phyloP scores from a whole-genome alignment of 2,329 filamentous ascomycete species.

The Fusarium proliferatum region DNA sequence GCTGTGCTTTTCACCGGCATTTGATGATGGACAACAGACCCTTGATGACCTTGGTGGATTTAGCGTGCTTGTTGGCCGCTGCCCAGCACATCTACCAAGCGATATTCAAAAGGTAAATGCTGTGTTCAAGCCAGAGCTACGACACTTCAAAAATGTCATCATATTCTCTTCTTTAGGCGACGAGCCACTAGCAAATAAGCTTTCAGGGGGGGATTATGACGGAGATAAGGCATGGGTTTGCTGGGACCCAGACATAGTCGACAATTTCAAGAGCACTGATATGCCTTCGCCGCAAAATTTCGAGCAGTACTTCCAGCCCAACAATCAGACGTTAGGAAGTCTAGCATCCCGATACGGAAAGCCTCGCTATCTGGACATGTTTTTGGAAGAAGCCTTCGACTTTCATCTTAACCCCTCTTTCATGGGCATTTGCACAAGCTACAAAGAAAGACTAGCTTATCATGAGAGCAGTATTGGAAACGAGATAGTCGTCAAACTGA shows the following conservation, averaged over 20 bases:
- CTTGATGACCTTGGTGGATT: slow-evolving; percentile 57
- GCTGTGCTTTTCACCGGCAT: background rate
- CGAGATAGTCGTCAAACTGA: no score
- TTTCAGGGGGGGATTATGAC: background rate
- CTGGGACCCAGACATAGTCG: background rate
- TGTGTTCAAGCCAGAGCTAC: slow-evolving; percentile 67
- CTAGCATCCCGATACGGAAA: background rate
- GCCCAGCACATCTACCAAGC: slow-evolving; percentile 73
- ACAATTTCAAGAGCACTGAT: background rate
- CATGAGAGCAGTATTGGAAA: no score
- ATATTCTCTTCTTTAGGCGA: slow-evolving; percentile 75
- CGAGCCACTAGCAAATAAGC: slow-evolving; percentile 64
- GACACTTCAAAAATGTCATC: slow-evolving; percentile 78
- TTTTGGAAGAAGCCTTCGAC: background rate
- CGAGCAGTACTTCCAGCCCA: no score
- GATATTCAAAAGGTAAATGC: slow-evolving; percentile 76
- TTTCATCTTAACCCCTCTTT: background rate
- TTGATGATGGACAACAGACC: background rate
- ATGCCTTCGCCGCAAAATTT: background rate
- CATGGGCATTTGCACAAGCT: no score
- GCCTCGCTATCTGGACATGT: background rate
- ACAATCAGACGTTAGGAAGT: background rate
- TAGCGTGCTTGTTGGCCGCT: slow-evolving; percentile 73
- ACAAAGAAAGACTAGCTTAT: no score
- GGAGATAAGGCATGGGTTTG: background rate